Evolutionary conservation across 495 filamentous ascomycete species (phyloP).

Genomic region (Haplographium delicatum): DNA sequence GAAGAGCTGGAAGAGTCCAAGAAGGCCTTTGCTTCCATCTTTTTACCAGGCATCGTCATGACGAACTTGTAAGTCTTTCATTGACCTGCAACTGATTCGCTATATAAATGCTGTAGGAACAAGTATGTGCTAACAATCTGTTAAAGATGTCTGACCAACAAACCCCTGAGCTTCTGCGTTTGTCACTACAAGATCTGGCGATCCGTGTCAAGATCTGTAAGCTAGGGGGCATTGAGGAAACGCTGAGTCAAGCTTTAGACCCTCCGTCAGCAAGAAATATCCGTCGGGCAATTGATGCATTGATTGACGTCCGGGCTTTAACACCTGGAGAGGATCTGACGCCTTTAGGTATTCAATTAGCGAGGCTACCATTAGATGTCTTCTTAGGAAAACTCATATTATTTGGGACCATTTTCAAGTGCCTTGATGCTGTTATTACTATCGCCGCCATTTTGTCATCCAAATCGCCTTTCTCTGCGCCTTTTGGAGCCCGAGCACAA

Average conservation of each 20-base stretch:
- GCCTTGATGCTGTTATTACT: constrained; percentile 82
- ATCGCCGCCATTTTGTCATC: constrained; percentile 90
- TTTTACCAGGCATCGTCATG: constrained; percentile 83
- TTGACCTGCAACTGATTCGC: too few species aligned
- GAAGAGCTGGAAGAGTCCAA: constrained; percentile 93
- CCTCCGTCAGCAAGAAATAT: constrained; percentile 88
- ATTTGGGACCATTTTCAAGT: constrained; percentile 76
- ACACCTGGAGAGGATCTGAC: constrained; percentile 78
- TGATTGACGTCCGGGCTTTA: constrained; percentile 89
- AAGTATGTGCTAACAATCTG: too few species aligned
- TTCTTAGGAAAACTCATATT: constrained; percentile 91
- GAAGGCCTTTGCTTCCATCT: constrained; percentile 92
- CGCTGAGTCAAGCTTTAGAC: constrained; percentile 83
- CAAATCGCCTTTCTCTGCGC: constrained; percentile 86
- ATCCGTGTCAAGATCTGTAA: constrained; percentile 98
- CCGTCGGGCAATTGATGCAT: constrained; percentile 80
- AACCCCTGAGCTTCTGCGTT: constrained; percentile 88
- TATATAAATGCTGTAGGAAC: too few species aligned
- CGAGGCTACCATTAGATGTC: constrained; percentile 85
- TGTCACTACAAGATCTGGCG: constrained; percentile 89
- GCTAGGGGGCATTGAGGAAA: constrained; percentile 84
- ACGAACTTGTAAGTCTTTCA: constrained; percentile 36
- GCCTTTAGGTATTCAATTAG: constrained; percentile 76
- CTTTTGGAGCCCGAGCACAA: constrained; percentile 74
- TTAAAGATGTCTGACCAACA: constrained; percentile 73